Percentiles rank a stretch among this genome's conserved stretches.
Evolutionary conservation across 1,139 yeast species (phyloP).

Genomic region (Zygotorulaspora mrakii): DNA sequence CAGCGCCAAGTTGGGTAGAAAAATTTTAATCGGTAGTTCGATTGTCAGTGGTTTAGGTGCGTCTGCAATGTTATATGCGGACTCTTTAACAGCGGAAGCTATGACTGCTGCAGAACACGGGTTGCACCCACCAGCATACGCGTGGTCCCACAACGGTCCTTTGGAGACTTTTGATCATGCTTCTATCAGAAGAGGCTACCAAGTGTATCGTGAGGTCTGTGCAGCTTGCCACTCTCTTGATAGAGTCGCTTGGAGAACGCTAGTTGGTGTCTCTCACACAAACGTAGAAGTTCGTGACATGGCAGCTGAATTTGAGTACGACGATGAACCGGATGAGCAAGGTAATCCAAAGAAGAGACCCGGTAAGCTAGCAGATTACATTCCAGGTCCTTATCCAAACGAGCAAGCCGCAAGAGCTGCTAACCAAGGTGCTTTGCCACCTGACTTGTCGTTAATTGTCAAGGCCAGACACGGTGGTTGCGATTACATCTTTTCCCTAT

Average conservation of each 20-base stretch:
- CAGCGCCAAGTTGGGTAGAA: conserved; percentile 24
- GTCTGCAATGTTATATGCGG: conserved; percentile 72
- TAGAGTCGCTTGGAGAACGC: conserved; percentile 97
- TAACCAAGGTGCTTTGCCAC: conserved; percentile 98
- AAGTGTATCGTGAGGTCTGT: conserved; percentile 97
- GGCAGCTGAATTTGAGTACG: conserved; percentile 97
- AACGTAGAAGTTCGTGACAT: conserved; percentile 85
- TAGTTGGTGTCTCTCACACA: conserved; percentile 96
- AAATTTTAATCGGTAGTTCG: conserved; percentile 53
- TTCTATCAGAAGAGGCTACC: conserved; percentile 97
- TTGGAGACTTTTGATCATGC: conserved; percentile 92
- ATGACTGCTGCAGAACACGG: conserved; percentile 99
- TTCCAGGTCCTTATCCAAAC: conserved; percentile 93
- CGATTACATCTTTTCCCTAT: conserved; percentile 89
- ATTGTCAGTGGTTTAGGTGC: conserved; percentile 66
- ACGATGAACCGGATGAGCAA: conserved; percentile 98
- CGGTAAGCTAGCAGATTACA: conserved; percentile 94
- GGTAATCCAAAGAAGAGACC: conserved; percentile 98
- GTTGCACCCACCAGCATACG: conserved; percentile 87
- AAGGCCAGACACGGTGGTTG: conserved; percentile 99
- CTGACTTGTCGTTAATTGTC: conserved; percentile 93
- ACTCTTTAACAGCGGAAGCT: conserved; percentile 81
- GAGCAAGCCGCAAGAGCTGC: conserved; percentile 99
- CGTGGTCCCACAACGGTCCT: conserved; percentile 94
- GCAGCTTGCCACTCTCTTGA: conserved; percentile 97